Percentiles rank a stretch among this genome's conserved stretches.
These are phyloP conservation scores for Coffea humblotiana DNA, from an alignment of 305 asterid species.

Conservation along the genomic window DNA sequence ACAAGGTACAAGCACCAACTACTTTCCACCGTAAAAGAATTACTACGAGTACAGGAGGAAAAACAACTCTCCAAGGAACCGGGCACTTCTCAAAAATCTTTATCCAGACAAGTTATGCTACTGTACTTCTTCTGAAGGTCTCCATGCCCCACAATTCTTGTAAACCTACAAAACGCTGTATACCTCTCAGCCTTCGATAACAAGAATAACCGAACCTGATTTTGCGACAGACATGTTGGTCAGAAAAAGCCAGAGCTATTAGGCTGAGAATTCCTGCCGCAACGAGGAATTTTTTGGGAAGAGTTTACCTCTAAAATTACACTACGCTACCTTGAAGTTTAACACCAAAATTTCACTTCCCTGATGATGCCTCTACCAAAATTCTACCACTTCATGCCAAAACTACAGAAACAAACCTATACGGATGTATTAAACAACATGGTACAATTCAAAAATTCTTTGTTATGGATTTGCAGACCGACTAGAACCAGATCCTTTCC, in stretches of 20 bases:
- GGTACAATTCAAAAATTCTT: slow-evolving; percentile 26
- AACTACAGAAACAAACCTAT: slow-evolving; percentile 9
- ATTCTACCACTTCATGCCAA: slow-evolving; percentile 12
- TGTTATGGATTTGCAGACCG: slow-evolving; percentile 48
- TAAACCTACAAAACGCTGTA: not conserved
- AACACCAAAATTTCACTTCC: slow-evolving; percentile 7
- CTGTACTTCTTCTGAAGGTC: no score
- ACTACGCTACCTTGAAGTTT: slow-evolving; percentile 11
- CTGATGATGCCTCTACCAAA: slow-evolving; percentile 4
- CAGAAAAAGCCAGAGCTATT: not conserved
- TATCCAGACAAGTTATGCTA: no score
- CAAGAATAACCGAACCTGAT: not conserved
- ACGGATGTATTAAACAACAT: not conserved
- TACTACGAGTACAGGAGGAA: no score
- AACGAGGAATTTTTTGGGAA: not conserved
- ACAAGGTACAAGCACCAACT: no score
- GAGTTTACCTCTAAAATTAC: not conserved
- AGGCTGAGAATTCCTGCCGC: not conserved
- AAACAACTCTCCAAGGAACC: no score
- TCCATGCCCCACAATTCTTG: no score
- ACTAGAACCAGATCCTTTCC: slow-evolving; percentile 60
- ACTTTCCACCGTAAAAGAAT: no score
- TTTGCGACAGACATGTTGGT: not conserved
- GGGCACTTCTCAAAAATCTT: no score
- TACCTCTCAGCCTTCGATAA: not conserved